These are phyloP conservation scores for Sporothrix euskadiensis DNA, from an alignment of 2,329 filamentous ascomycete genomes.

Conservation along the genomic window DNA sequence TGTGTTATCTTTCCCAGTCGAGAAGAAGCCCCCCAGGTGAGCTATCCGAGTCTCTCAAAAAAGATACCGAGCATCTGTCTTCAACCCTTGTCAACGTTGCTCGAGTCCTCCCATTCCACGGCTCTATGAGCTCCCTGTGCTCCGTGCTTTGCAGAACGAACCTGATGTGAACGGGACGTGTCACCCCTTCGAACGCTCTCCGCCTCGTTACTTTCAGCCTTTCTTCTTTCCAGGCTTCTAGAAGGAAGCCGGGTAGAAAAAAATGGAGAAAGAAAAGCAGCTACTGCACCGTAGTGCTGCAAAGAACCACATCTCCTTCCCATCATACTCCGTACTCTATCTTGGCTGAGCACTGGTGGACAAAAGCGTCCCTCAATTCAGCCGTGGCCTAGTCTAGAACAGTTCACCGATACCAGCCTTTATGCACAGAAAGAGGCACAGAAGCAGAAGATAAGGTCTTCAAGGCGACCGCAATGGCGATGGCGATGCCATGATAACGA, in stretches of 20 bases:
- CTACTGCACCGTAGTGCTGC: neutral
- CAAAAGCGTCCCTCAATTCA: neutral
- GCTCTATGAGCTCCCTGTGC: neutral
- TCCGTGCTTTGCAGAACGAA: slow-evolving; percentile 8
- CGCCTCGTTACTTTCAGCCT: neutral
- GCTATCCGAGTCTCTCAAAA: neutral
- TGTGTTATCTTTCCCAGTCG: neutral
- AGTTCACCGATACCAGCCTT: slow-evolving; percentile 1
- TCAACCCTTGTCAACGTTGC: neutral
- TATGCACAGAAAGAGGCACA: slow-evolving; percentile 2
- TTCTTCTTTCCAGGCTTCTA: slow-evolving; percentile 16
- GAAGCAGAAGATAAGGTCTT: neutral
- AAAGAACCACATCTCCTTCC: neutral
- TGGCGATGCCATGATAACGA: neutral
- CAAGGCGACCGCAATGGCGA: neutral
- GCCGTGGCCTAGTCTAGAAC: neutral
- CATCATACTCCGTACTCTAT: too few species aligned
- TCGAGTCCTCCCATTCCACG: neutral
- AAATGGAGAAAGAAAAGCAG: neutral
- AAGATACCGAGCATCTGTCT: neutral
- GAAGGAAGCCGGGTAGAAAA: neutral
- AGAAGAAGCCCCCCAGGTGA: neutral
- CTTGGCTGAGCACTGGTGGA: neutral
- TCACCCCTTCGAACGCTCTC: neutral
- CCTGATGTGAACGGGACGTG: neutral